phyloP scores from a whole-genome alignment of 2,329 filamentous ascomycete species.

The Cephalotrichum gorgonifer region DNA sequence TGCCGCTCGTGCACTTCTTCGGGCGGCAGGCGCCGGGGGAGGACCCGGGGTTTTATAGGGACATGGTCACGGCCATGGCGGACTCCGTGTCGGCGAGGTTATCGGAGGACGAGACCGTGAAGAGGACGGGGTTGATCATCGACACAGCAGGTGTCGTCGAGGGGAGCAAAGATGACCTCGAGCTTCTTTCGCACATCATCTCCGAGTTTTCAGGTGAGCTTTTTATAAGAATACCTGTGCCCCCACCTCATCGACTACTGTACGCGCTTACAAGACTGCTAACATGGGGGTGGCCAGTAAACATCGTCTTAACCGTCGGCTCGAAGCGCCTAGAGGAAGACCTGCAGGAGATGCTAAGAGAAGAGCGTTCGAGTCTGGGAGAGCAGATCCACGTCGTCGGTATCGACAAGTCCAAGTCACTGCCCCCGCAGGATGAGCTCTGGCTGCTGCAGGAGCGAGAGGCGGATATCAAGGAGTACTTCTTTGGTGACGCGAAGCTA shows the following conservation, averaged over 20 bases:
- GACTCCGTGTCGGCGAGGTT: conserved; percentile 68
- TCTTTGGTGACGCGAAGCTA: conserved; percentile 72
- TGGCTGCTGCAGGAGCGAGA: conserved; percentile 69
- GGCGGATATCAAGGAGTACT: conserved; percentile 79
- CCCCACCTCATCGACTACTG: not conserved
- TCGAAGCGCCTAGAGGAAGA: conserved; percentile 68
- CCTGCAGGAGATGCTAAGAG: conserved; percentile 58
- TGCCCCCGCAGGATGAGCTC: conserved; percentile 60
- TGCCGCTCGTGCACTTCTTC: conserved; percentile 85
- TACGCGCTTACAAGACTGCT: no score
- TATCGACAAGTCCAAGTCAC: conserved; percentile 77
- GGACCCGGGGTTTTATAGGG: conserved; percentile 61
- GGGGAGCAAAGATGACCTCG: conserved; percentile 56
- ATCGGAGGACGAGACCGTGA: conserved; percentile 62
- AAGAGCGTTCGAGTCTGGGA: conserved; percentile 42
- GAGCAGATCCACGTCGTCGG: conserved; percentile 67
- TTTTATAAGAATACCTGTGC: not conserved
- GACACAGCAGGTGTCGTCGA: conserved; percentile 68
- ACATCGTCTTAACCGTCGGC: conserved; percentile 72
- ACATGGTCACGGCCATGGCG: conserved; percentile 65
- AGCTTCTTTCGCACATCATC: conserved; percentile 68
- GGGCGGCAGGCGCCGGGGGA: conserved; percentile 65
- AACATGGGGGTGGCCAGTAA: conserved; percentile 37
- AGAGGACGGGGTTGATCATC: conserved; percentile 69
- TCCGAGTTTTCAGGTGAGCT: conserved; percentile 40